These are phyloP conservation scores for Juglanconis sp. DNA, from an alignment of 2,329 filamentous ascomycete genomes.

Conservation along the genomic window DNA sequence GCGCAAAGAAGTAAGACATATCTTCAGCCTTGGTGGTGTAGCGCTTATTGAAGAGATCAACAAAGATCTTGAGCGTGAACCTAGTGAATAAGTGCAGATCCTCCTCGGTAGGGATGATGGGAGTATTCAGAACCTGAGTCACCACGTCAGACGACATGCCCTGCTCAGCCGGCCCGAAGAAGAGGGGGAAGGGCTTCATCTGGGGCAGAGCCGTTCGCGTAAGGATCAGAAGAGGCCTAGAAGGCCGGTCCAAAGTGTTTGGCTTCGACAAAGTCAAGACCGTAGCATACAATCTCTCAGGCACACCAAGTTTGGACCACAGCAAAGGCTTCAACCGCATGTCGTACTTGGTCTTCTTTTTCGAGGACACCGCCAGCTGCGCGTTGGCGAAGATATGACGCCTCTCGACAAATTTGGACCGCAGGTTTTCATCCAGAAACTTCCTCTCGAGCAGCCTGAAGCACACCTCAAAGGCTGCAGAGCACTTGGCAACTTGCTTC, in stretches of 20 bases:
- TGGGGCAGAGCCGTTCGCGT: slow-evolving; percentile 63
- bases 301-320: slow-evolving; percentile 56
- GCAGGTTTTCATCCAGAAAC: slow-evolving; percentile 70
- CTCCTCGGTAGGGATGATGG: slow-evolving; percentile 41
- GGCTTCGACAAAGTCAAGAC: slow-evolving; percentile 58
- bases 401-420: slow-evolving; percentile 68
- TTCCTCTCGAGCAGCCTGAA: slow-evolving; percentile 62
- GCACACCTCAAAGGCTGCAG: slow-evolving; percentile 84
- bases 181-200: slow-evolving; percentile 68
- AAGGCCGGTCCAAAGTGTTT: slow-evolving; percentile 52
- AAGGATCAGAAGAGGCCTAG: slow-evolving; percentile 66
- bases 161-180: slow-evolving; percentile 48
- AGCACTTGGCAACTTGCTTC: slow-evolving; percentile 80
- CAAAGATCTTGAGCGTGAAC: slow-evolving; percentile 75
- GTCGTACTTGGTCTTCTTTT: slow-evolving; percentile 68
- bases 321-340: slow-evolving; percentile 77
- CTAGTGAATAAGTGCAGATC: slow-evolving; percentile 55
- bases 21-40: slow-evolving; percentile 63
- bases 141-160: slow-evolving; percentile 57
- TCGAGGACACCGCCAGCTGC: slow-evolving; percentile 73
- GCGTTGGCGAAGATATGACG: slow-evolving; percentile 82
- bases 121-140: slow-evolving; percentile 39
- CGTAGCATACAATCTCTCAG: slow-evolving; percentile 57
- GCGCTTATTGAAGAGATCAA: slow-evolving; percentile 84
- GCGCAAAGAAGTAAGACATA: slow-evolving; percentile 82